Evolutionary conservation across 2,329 filamentous ascomycete genomes (phyloP).

Genomic region (Thielaviopsis musarum): DNA sequence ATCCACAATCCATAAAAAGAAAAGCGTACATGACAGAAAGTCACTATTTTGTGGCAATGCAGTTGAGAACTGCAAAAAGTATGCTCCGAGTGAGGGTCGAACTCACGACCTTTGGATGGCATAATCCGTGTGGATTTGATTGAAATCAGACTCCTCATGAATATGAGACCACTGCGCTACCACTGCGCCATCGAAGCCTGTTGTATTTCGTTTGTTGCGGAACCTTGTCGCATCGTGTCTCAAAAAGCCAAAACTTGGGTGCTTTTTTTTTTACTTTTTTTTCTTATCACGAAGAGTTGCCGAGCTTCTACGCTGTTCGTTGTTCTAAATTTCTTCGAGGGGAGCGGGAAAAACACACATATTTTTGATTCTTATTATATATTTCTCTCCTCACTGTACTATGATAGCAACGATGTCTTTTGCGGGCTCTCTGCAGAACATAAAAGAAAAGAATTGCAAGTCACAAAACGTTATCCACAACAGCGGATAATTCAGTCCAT

Average conservation of each 20-base stretch:
- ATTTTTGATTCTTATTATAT: no score
- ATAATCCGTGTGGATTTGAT: background rate
- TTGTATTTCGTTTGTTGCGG: constrained; percentile 5
- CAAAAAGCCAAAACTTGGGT: background rate
- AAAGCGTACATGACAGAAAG: no score
- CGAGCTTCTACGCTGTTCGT: no score
- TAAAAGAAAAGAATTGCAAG: background rate
- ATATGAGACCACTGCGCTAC: constrained; percentile 12
- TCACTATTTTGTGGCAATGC: no score
- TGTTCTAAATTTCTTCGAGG: no score
- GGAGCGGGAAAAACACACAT: background rate
- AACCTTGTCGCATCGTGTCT: background rate
- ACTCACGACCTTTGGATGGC: constrained; percentile 14
- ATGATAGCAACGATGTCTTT: background rate
- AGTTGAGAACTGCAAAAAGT: no score
- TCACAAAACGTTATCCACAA: no score
- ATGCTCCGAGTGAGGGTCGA: constrained; percentile 13
- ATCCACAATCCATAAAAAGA: no score
- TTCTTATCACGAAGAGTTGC: no score
- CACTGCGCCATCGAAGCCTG: constrained; percentile 11
- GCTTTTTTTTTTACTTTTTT: background rate
- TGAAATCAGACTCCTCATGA: constrained; percentile 8
- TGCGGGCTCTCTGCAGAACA: background rate
- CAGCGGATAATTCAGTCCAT: background rate
- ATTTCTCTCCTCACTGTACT: background rate